Evolutionary conservation across 306 rosid species (phyloP).

Genomic region (Citrullus colocynthis): DNA sequence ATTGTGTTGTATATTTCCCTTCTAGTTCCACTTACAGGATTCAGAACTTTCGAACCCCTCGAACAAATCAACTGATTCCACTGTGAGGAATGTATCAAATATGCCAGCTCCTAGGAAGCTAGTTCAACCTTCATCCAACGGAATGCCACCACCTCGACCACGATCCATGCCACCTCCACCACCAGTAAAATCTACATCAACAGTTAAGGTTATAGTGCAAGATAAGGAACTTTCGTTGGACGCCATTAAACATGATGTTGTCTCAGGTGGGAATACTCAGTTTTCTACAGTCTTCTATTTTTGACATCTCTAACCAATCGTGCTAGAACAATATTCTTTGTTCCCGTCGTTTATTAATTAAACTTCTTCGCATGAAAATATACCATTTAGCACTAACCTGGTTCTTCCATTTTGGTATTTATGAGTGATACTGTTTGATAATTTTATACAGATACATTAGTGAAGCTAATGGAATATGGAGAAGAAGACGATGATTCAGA

Average conservation of each 20-base stretch:
- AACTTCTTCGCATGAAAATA: not conserved
- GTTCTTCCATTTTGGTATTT: not conserved
- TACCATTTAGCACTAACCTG: not conserved
- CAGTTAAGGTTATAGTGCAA: constrained; percentile 22
- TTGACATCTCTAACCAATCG: not conserved
- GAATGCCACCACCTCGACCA: constrained; percentile 41
- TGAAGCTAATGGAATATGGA: constrained; percentile 91
- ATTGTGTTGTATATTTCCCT: constrained; percentile 23
- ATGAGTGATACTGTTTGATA: not conserved
- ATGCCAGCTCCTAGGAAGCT: constrained; percentile 84
- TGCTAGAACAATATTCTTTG: not conserved
- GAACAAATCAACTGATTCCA: constrained; percentile 24
- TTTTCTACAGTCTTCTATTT: not conserved
- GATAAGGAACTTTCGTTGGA: constrained; percentile 27
- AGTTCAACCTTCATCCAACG: constrained; percentile 29
- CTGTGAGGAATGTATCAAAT: constrained; percentile 50
- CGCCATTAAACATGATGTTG: constrained; percentile 29
- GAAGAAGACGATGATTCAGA: constrained; percentile 78
- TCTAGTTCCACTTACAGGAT: constrained; percentile 46
- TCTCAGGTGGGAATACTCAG: constrained; percentile 52
- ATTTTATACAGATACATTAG: constrained; percentile 53
- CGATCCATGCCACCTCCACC: constrained; percentile 51
- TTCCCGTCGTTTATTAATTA: not conserved
- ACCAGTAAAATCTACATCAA: constrained; percentile 41
- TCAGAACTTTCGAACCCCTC: constrained; percentile 22